Percentiles rank a stretch among this genome's conserved stretches.
phyloP scores from a whole-genome alignment of 2,329 filamentous ascomycete genomes.

The Microdochium trichocladiopsis region DNA sequence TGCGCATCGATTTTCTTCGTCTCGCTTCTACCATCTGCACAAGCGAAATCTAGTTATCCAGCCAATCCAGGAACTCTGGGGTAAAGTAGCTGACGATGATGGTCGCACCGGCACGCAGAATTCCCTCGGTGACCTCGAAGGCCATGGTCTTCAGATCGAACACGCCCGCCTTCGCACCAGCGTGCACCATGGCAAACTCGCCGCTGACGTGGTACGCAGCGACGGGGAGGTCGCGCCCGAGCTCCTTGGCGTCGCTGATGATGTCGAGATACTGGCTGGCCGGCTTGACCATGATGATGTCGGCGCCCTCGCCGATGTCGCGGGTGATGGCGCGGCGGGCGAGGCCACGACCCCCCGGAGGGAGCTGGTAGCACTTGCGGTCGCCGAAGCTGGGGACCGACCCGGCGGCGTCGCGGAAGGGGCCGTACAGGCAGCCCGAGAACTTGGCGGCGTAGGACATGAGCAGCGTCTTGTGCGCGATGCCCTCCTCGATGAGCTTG shows the following conservation, averaged over 20 bases:
- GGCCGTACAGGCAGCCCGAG: slow-evolving; percentile 90
- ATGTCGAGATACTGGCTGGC: slow-evolving; percentile 95
- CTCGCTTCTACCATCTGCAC: neutral
- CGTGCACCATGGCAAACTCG: slow-evolving; percentile 97
- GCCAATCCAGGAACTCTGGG: slow-evolving; percentile 67
- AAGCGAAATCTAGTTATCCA: slow-evolving; percentile 36
- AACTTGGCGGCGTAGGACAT: slow-evolving; percentile 99
- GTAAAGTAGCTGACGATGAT: slow-evolving; percentile 95
- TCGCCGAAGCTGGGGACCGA: slow-evolving; percentile 90
- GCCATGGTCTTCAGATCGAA: slow-evolving; percentile 94
- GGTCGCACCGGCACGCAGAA: slow-evolving; percentile 83
- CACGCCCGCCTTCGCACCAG: slow-evolving; percentile 89
- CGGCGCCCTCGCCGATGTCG: slow-evolving; percentile 88
- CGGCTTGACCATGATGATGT: slow-evolving; percentile 99
- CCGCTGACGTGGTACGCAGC: slow-evolving; percentile 96
- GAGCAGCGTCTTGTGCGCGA: slow-evolving; percentile 82
- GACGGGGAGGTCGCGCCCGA: slow-evolving; percentile 84
- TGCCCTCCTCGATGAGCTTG: slow-evolving; percentile 90
- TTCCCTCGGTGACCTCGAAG: slow-evolving; percentile 89
- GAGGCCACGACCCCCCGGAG: slow-evolving; percentile 83
- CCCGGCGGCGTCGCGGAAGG: slow-evolving; percentile 93
- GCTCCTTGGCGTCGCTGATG: slow-evolving; percentile 92
- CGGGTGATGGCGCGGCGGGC: slow-evolving; percentile 83
- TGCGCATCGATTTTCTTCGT: too few relatives aligned
- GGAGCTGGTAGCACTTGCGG: slow-evolving; percentile 93